These are phyloP conservation scores for Ceratocystis albifundus DNA, from an alignment of 2,329 filamentous ascomycete genomes.

Conservation along the genomic window DNA sequence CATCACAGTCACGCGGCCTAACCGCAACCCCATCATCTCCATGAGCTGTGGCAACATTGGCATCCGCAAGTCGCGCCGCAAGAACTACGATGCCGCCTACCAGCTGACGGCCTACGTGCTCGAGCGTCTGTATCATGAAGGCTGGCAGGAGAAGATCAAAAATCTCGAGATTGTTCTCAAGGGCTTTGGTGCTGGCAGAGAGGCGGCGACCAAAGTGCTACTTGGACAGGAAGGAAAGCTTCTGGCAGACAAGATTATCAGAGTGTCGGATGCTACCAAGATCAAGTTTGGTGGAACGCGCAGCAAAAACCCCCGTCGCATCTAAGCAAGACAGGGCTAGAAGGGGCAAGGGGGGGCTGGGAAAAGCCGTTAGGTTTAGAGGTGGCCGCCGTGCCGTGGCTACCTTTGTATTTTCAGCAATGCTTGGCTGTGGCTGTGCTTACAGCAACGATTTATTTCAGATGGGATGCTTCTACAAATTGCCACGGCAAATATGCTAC, in stretches of 20 bases:
- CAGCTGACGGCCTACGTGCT: constrained; percentile 78
- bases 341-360: constrained; percentile 11
- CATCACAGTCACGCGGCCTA: constrained; percentile 75
- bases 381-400: not conserved
- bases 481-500: not conserved
- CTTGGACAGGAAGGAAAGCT: constrained; percentile 72
- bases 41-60: constrained; percentile 78
- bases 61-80: constrained; percentile 71
- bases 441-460: too few species aligned
- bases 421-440: not conserved
- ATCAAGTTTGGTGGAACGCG: constrained; percentile 93
- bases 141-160: constrained; percentile 62
- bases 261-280: constrained; percentile 74
- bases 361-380: not conserved
- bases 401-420: constrained; percentile 7
- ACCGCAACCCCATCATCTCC: constrained; percentile 66
- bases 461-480: not conserved
- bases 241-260: constrained; percentile 61
- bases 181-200: constrained; percentile 76
- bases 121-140: constrained; percentile 70
- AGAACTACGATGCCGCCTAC: constrained; percentile 82
- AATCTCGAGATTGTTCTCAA: constrained; percentile 68
- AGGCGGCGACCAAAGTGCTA: constrained; percentile 81
- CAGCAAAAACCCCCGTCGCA: constrained; percentile 69
- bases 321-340: constrained; percentile 34